phyloP scores from a whole-genome alignment of 768 basidiomycete genomes.

The Pisolithus albus region DNA sequence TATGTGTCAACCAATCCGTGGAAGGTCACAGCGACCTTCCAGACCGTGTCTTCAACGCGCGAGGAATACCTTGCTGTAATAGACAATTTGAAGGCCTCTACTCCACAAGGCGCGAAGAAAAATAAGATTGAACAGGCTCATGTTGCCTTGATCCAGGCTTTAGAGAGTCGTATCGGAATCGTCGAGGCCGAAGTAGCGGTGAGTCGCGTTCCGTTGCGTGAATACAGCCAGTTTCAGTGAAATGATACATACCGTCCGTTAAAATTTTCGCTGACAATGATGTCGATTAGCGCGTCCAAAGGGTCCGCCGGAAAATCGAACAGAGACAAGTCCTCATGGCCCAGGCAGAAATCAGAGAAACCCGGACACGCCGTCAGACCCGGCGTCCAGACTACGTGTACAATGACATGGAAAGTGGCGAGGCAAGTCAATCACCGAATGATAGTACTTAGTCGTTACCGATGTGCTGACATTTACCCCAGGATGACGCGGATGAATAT shows the following conservation, averaged over 20 bases:
- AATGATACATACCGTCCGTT: slow-evolving; percentile 7
- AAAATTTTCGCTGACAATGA: slow-evolving; percentile 17
- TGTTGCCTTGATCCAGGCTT: slow-evolving; percentile 47
- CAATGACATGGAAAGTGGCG: slow-evolving; percentile 60
- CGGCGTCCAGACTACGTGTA: slow-evolving; percentile 80
- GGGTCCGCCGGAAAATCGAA: slow-evolving; percentile 62
- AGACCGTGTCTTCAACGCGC: slow-evolving; percentile 60
- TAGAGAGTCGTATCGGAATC: slow-evolving; percentile 57
- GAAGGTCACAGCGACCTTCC: slow-evolving; percentile 78
- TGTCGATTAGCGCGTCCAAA: slow-evolving; percentile 57
- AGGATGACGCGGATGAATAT: slow-evolving; percentile 66
- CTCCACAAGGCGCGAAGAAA: slow-evolving; percentile 43
- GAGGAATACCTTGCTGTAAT: slow-evolving; percentile 67
- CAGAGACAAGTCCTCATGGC: slow-evolving; percentile 57
- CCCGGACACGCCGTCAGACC: slow-evolving; percentile 68
- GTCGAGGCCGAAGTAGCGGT: slow-evolving; percentile 70
- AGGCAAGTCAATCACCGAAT: slow-evolving; percentile 23
- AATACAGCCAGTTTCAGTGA: slow-evolving; percentile 7
- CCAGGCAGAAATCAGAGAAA: slow-evolving; percentile 73
- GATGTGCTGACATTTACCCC: slow-evolving; percentile 10
- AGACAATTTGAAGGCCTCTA: slow-evolving; percentile 48
- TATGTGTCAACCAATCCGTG: slow-evolving; percentile 85
- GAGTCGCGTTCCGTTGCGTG: slow-evolving; percentile 30
- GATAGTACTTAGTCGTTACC: slow-evolving; percentile 16
- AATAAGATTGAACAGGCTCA: slow-evolving; percentile 59